Evolutionary conservation across 1,284 basidiomycete species (phyloP).

Genomic region (Ceratobasidium papillatum): DNA sequence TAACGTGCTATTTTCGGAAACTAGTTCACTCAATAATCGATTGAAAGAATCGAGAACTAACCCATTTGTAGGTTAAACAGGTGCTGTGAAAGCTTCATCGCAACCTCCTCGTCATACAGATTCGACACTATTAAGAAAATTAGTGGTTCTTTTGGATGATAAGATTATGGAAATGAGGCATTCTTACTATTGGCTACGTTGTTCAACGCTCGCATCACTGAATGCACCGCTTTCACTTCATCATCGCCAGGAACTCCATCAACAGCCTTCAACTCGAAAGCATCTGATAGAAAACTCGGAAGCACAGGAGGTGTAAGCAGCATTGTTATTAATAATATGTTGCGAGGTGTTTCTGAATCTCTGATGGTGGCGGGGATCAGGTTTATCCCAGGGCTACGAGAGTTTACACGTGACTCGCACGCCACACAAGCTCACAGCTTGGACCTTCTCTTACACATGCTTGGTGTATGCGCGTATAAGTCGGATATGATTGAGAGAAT

Average conservation of each 20-base stretch:
- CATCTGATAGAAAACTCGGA: not conserved
- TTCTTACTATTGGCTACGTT: not conserved
- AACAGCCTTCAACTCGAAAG: not conserved
- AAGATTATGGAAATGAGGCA: too few species aligned
- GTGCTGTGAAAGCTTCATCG: not conserved
- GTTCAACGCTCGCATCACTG: not conserved
- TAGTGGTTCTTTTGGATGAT: too few species aligned
- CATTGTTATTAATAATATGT: not conserved
- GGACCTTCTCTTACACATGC: too few species aligned
- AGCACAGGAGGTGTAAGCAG: not conserved
- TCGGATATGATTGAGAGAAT: too few species aligned
- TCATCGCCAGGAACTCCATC: constrained; percentile 11
- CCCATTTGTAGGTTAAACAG: constrained; percentile 33
- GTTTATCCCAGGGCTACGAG: too few species aligned
- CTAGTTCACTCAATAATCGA: too few species aligned
- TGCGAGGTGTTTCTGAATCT: not conserved
- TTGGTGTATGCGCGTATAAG: too few species aligned
- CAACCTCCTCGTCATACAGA: not conserved
- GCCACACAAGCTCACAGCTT: too few species aligned
- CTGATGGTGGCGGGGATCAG: too few species aligned
- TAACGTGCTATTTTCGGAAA: not conserved
- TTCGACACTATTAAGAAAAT: not conserved
- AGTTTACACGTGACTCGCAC: too few species aligned
- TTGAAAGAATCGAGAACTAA: not conserved
- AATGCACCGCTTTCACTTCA: constrained; percentile 11